Evolutionary conservation across 108 stramenopile species (phyloP).

Genomic region (Cyclotella baltica): DNA sequence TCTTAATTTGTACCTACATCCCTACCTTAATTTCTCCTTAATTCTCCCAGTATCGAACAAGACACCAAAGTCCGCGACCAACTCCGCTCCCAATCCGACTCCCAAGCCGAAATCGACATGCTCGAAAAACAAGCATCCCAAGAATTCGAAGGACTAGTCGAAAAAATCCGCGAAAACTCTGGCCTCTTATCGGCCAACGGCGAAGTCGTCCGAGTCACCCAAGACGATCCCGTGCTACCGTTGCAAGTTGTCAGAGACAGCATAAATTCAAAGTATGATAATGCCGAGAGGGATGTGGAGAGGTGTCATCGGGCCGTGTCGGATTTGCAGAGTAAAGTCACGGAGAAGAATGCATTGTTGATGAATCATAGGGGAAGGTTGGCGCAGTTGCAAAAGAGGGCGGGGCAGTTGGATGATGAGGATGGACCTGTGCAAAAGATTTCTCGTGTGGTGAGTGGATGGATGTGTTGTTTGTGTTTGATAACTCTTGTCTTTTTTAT

Average conservation of each 20-base stretch:
- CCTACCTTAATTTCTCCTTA: not conserved
- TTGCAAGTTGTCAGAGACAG: slow-evolving; percentile 26
- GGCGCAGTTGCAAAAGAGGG: slow-evolving; percentile 31
- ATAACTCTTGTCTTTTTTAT: not conserved
- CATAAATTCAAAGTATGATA: slow-evolving; percentile 34
- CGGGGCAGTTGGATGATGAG: slow-evolving; percentile 40
- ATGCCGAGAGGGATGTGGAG: slow-evolving; percentile 33
- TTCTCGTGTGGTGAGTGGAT: slow-evolving; percentile 49
- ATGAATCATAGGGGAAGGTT: slow-evolving; percentile 39
- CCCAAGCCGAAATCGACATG: slow-evolving; percentile 74
- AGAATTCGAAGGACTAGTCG: slow-evolving; percentile 48
- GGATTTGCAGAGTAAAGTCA: slow-evolving; percentile 34
- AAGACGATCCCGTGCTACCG: slow-evolving; percentile 30
- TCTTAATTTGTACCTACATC: slow-evolving; percentile 6
- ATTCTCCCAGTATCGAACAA: slow-evolving; percentile 52
- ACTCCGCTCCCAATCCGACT: slow-evolving; percentile 64
- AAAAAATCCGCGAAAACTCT: slow-evolving; percentile 39
- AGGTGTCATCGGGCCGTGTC: slow-evolving; percentile 21
- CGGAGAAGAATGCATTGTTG: slow-evolving; percentile 50
- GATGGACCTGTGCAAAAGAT: slow-evolving; percentile 65
- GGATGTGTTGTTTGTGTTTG: not conserved
- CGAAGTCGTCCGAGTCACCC: slow-evolving; percentile 24
- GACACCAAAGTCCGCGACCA: slow-evolving; percentile 64
- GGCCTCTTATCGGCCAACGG: slow-evolving; percentile 20
- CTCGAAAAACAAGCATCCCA: slow-evolving; percentile 64